Conservation (phyloP, 176 grass and related monocot genomes). For the Oryza coarctata region DNA sequence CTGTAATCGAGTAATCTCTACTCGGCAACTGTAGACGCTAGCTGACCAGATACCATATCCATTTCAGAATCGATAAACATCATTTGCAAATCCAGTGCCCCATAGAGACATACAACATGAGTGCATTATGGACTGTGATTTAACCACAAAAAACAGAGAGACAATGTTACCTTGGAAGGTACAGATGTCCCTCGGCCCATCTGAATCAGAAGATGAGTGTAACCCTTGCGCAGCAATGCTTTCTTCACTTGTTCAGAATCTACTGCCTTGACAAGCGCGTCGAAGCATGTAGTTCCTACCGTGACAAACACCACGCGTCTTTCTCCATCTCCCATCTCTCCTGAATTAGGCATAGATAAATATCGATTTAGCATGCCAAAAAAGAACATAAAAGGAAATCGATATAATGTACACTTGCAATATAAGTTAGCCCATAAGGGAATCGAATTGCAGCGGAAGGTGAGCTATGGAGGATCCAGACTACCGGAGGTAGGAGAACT, state of each 20-base stretch:
- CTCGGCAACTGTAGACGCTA: background rate
- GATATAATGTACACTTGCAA: background rate
- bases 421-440: no score
- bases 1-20: background rate
- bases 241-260: conserved; percentile 59
- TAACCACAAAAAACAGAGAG: background rate
- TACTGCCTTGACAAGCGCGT: conserved; percentile 61
- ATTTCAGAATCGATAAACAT: background rate
- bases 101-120: background rate
- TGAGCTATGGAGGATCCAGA: no score
- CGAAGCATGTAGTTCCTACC: conserved; percentile 80
- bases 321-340: conserved; percentile 24
- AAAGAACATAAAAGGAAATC: background rate
- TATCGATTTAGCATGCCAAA: background rate
- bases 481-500: no score
- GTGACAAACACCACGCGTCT: conserved; percentile 67
- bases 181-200: conserved; percentile 59
- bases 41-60: background rate
- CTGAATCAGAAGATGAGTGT: conserved; percentile 66
- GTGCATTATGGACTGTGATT: background rate
- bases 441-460: no score
- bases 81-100: background rate
- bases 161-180: conserved; percentile 51
- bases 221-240: conserved; percentile 59
- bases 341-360: background rate